Base-by-base conservation (phyloP, 805 yeast genomes). In the Metschnikowia gelsemii region DNA sequence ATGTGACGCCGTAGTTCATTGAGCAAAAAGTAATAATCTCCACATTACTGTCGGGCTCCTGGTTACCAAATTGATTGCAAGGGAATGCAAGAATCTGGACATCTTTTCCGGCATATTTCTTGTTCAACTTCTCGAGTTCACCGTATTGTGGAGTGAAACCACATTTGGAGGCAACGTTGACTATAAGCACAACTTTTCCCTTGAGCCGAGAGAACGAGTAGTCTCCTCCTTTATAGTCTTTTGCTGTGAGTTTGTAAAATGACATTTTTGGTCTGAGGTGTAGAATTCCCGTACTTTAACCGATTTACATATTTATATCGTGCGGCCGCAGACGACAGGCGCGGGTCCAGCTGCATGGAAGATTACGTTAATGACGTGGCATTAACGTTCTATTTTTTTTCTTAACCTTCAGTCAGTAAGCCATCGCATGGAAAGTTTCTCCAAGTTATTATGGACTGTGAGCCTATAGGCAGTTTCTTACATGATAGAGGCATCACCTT, bases 1-100 rank as follows among this genome's bases (percentile, higher is more conserved):
- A 91, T 13, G 84, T 71, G 31, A 91, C 97, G 40, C 96, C 96
- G 62, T 82, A 93, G 71, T 87, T 89, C 56, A 80, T 58, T 32
- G 77, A 65, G 65, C 96, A 89, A 68, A 84, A 85, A 33, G 73
- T 63, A 16, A 79, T 80, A 50, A 87, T 87, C 55, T 85, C 89
- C 43, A 80, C 71, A 23, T 61, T 53, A 13, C 48, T 38, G 3
- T 72, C 72, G 18, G 74, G 74, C 52, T 70, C 75, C 54, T 70
- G 74, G 41, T 55, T 50, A 21, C 64, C 66, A 37, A 70, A 70
- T 51, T 70, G 75, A 58, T 70, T 68, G 49, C 73, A 66, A 39
- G 75, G 75, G 58, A 70, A 70, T 7, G 73, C 74, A 29, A 70
- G 46, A 31, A 70, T 59, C 38, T 61, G 67, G 31, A 70, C 58